These are phyloP conservation scores for Heliosperma pusillum DNA, from an alignment of 148 eudicot genomes.

Conservation along the genomic window DNA sequence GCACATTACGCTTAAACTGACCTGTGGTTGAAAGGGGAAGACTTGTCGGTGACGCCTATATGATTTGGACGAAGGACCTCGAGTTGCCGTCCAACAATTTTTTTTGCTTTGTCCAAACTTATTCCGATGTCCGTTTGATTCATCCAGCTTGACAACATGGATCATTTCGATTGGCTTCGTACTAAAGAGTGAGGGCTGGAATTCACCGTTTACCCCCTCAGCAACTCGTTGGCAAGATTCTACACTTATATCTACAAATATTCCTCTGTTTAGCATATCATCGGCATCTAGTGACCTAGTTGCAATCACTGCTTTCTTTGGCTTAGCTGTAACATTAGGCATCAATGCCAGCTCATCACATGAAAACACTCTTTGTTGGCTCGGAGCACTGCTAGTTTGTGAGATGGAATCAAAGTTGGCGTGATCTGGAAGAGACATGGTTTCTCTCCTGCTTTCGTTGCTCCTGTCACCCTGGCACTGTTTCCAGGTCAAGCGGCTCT, in stretches of 20 bases:
- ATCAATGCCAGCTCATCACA: slow-evolving; percentile 8
- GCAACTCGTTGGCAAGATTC: slow-evolving; percentile 8
- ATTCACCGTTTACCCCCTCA: neutral
- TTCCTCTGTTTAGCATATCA: neutral
- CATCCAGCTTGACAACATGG: neutral
- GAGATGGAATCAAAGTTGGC: neutral
- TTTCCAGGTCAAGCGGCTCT: slow-evolving; percentile 11
- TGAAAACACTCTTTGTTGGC: slow-evolving; percentile 3
- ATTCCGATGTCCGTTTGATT: neutral
- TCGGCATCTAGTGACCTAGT: neutral
- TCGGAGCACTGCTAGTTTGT: slow-evolving; percentile 3
- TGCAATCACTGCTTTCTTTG: neutral
- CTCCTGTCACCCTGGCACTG: slow-evolving; percentile 10
- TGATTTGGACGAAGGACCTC: neutral
- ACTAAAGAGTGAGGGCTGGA: neutral
- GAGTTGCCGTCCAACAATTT: neutral
- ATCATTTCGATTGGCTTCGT: neutral
- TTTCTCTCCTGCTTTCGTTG: neutral
- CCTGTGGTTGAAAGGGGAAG: slow-evolving; percentile 15
- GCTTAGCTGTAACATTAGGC: neutral
- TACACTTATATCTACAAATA: neutral
- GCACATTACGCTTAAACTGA: neutral
- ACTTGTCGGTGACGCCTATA: neutral
- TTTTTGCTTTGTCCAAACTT: slow-evolving; percentile 3
- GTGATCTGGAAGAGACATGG: neutral